Percentiles rank a stretch among this genome's conserved stretches.
Conservation (phyloP, 306 rosid species). For the Chamaecrista fasciculata region DNA sequence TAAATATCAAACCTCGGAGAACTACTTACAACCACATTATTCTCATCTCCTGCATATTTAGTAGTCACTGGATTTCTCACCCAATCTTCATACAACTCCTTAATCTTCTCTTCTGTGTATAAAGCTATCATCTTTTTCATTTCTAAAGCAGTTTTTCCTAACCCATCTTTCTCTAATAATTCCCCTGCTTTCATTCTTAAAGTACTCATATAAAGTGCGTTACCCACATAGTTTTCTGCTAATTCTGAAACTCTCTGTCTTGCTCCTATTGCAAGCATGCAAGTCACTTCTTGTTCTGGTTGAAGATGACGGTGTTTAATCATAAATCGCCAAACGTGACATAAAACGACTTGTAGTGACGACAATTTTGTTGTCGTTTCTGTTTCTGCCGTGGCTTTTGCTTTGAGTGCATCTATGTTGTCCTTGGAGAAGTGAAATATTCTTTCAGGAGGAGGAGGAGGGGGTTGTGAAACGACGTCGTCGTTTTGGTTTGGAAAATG, state of each 20-base stretch:
- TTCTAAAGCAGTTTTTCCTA: too few relatives aligned
- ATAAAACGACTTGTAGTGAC: constrained; percentile 42
- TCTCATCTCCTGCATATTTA: too few relatives aligned
- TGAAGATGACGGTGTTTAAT: background rate
- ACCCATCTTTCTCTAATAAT: too few relatives aligned
- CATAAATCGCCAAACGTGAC: constrained; percentile 37
- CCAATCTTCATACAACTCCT: too few relatives aligned
- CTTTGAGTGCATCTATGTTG: constrained; percentile 33
- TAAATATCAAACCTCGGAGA: too few relatives aligned
- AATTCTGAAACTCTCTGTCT: constrained; percentile 30
- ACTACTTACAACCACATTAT: too few relatives aligned
- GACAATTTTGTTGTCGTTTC: constrained; percentile 25
- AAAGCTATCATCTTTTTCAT: too few relatives aligned
- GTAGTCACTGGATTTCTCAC: too few relatives aligned
- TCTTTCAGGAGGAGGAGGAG: background rate
- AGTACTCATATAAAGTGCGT: background rate
- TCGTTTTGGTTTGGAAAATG: background rate
- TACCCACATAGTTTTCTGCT: constrained; percentile 38
- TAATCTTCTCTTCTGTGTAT: too few relatives aligned
- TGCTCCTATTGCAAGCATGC: background rate
- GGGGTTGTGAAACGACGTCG: background rate
- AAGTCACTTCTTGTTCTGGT: constrained; percentile 1
- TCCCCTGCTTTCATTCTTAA: too few relatives aligned
- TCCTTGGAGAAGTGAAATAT: constrained; percentile 30
- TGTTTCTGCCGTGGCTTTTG: constrained; percentile 33